Percentiles rank a stretch among this genome's conserved stretches.
Evolutionary conservation across 1,284 basidiomycete species (phyloP).

Genomic region (Rhodotorula sp.): DNA sequence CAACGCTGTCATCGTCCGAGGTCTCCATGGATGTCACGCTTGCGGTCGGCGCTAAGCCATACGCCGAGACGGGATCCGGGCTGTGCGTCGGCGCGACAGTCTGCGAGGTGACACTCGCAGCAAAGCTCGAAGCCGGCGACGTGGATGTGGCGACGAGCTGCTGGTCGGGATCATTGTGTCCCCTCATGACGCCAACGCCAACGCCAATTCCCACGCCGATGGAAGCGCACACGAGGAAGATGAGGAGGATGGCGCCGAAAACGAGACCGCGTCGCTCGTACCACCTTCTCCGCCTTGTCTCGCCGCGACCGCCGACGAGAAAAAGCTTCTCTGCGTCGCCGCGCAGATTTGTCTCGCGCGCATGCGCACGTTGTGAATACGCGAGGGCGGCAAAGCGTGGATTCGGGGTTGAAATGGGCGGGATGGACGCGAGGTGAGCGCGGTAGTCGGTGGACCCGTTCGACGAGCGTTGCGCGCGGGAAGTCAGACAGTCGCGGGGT

Average conservation of each 20-base stretch:
- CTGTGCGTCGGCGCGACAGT: no score
- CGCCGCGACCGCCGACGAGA: background rate
- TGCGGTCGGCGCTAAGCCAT: no score
- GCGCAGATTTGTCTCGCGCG: background rate
- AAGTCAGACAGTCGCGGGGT: background rate
- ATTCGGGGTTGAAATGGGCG: background rate
- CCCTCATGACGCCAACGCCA: background rate
- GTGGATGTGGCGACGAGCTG: background rate
- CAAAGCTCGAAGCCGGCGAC: no score
- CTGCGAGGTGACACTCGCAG: no score
- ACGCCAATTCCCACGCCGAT: conserved; percentile 7
- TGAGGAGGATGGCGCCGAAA: background rate
- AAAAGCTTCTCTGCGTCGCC: background rate
- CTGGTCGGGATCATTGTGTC: background rate
- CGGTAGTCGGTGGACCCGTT: background rate
- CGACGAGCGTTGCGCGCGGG: background rate
- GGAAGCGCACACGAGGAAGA: background rate
- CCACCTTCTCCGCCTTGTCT: background rate
- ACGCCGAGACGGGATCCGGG: no score
- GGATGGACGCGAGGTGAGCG: background rate
- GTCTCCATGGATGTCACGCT: no score
- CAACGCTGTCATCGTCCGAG: no score
- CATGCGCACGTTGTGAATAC: background rate
- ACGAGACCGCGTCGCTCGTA: background rate
- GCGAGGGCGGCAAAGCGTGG: background rate